Evolutionary conservation across 495 filamentous ascomycete genomes (phyloP).

Genomic region (Neurospora intermedia): DNA sequence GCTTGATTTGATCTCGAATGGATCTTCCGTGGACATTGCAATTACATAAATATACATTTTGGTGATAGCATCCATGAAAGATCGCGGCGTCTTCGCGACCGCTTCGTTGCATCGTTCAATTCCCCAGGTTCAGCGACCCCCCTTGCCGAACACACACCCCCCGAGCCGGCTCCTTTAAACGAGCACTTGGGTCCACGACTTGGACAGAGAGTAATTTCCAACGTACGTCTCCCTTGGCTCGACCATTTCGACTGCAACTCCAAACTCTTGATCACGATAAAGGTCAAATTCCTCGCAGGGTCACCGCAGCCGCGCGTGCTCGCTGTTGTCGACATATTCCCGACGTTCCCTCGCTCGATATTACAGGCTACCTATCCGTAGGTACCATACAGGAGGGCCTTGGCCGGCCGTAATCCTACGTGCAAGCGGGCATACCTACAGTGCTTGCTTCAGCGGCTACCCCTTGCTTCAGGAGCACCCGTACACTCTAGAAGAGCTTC

Average conservation of each 20-base stretch:
- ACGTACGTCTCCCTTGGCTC: neutral
- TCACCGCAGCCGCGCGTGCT: neutral
- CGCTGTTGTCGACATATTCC: neutral
- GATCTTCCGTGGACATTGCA: neutral
- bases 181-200: neutral
- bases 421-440: neutral
- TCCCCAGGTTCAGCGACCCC: neutral
- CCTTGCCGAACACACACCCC: neutral
- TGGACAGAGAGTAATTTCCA: neutral
- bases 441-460: neutral
- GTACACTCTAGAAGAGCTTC: neutral
- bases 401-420: neutral
- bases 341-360: neutral
- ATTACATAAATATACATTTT: neutral
- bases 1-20: neutral
- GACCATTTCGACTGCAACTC: neutral
- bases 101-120: neutral
- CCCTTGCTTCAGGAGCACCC: neutral
- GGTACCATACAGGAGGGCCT: neutral
- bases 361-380: neutral
- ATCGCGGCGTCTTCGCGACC: neutral
- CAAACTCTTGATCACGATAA: neutral
- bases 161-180: neutral
- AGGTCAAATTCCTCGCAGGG: neutral
- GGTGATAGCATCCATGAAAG: neutral